phyloP scores from a whole-genome alignment of 106 monocot genomes.

The Dendrobium catenatum region DNA sequence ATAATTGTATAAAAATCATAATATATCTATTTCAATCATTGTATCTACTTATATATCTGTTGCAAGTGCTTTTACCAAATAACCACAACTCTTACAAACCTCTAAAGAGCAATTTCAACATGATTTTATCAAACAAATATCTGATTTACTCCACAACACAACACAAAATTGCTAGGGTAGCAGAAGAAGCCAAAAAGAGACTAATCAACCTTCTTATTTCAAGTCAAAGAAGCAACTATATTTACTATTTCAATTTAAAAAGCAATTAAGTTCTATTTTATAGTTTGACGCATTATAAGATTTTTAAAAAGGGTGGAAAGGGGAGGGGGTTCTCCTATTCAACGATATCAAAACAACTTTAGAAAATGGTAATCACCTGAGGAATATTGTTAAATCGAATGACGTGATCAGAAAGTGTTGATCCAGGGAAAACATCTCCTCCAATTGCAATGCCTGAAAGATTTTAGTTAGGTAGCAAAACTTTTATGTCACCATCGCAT shows the following conservation, averaged over 20 bases:
- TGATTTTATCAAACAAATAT: neutral
- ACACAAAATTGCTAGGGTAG: neutral
- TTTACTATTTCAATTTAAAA: neutral
- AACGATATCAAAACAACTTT: neutral
- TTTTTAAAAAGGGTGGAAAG: neutral
- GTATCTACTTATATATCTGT: too few relatives aligned
- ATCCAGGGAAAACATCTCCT: constrained; percentile 98
- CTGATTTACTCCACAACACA: neutral
- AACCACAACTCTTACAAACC: neutral
- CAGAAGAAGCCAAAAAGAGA: neutral
- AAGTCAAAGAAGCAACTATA: neutral
- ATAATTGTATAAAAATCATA: neutral
- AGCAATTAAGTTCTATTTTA: neutral
- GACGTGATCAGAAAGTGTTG: constrained; percentile 95
- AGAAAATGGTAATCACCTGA: constrained; percentile 45
- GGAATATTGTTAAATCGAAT: constrained; percentile 94
- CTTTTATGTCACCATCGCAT: neutral
- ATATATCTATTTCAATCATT: too few relatives aligned
- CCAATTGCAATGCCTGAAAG: constrained; percentile 93
- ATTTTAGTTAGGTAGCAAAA: constrained; percentile 1
- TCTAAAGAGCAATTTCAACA: neutral
- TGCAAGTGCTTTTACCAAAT: too few relatives aligned
- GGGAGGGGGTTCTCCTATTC: too few relatives aligned
- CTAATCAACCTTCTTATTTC: neutral
- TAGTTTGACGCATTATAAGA: neutral